A percentile compares a stretch with the other conserved stretches of the same genome.
These are phyloP conservation scores for Scleromitrula shiraiana DNA, from an alignment of 2,329 filamentous ascomycete species.

Conservation along the genomic window DNA sequence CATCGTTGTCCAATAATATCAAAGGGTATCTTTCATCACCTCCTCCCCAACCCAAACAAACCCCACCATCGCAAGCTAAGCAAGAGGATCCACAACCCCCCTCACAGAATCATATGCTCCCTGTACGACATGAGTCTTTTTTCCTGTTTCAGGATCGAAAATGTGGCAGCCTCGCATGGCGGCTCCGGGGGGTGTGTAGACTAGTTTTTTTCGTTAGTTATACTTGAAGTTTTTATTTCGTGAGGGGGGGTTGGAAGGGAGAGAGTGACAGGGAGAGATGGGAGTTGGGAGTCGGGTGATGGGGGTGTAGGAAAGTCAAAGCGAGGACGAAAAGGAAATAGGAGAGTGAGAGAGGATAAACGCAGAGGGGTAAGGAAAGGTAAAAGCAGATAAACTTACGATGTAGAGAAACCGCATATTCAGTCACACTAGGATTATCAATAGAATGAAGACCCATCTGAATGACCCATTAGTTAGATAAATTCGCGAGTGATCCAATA, in stretches of 20 bases:
- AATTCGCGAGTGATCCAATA: too few relatives aligned
- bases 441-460: conserved; percentile 75
- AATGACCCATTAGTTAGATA: background rate
- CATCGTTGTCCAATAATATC: too few relatives aligned
- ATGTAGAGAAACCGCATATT: conserved; percentile 80
- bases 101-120: conserved; percentile 61
- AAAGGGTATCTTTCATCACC: background rate
- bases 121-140: conserved; percentile 61
- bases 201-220: conserved; percentile 10
- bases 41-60: background rate
- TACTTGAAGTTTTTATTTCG: too few relatives aligned
- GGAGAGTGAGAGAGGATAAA: background rate
- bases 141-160: conserved; percentile 70
- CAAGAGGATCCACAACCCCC: background rate
- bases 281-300: too few relatives aligned
- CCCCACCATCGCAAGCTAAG: background rate
- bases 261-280: too few relatives aligned
- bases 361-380: background rate
- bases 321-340: too few relatives aligned
- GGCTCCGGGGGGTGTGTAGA: conserved; percentile 89
- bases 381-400: conserved; percentile 22
- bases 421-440: conserved; percentile 60
- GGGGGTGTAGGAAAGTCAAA: background rate
- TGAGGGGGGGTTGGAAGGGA: background rate
- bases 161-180: conserved; percentile 73